phyloP scores from a whole-genome alignment of 805 yeast species.

The Wickerhamiella musiphila region DNA sequence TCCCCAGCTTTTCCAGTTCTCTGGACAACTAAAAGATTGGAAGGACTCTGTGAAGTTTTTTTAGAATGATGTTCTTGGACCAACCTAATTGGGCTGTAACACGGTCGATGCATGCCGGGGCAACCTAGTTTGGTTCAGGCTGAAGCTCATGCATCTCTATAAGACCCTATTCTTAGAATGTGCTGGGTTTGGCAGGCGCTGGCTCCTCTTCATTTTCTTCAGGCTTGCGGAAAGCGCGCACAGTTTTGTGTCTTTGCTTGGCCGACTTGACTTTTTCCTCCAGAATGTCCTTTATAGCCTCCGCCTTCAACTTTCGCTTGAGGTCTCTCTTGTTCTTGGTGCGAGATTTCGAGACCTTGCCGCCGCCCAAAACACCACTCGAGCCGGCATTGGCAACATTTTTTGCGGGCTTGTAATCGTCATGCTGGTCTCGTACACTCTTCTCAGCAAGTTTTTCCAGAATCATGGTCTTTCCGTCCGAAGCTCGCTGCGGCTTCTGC shows the following conservation, averaged over 20 bases:
- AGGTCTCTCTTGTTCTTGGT: slow-evolving; percentile 11
- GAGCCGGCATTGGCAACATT: slow-evolving; percentile 1
- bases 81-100: too few species aligned
- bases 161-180: too few species aligned
- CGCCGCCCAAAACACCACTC: slow-evolving; percentile 1
- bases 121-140: too few species aligned
- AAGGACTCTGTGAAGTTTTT: too few species aligned
- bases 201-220: slow-evolving; percentile 4
- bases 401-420: neutral
- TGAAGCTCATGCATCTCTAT: too few species aligned
- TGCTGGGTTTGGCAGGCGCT: too few species aligned
- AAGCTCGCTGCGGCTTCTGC: too few species aligned
- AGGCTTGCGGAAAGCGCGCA: slow-evolving; percentile 13
- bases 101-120: too few species aligned
- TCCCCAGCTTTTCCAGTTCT: too few species aligned
- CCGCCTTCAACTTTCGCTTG: slow-evolving; percentile 11
- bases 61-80: too few species aligned
- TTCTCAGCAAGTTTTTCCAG: slow-evolving; percentile 15
- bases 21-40: too few species aligned
- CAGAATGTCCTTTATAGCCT: slow-evolving; percentile 15
- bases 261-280: slow-evolving; percentile 17
- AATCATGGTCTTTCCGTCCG: slow-evolving; percentile 14
- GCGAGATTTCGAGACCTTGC: slow-evolving; percentile 3
- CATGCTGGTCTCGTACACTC: slow-evolving; percentile 13
- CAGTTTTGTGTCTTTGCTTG: slow-evolving; percentile 13